Evolutionary conservation across 805 yeast genomes (phyloP).

Genomic region (Suhomyces emberorum): DNA sequence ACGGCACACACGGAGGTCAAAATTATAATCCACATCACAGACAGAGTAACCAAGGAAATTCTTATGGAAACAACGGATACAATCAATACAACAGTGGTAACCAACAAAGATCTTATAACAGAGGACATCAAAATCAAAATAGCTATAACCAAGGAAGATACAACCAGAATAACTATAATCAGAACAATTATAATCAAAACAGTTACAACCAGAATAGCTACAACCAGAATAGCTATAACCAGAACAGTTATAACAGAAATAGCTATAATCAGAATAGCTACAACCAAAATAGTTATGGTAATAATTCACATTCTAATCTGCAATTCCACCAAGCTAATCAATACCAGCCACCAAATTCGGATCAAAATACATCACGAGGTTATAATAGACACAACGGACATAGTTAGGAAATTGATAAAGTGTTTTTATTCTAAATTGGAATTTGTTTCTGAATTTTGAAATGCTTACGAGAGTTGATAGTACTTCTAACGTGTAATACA

Average conservation of each 20-base stretch:
- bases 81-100: constrained; percentile 5
- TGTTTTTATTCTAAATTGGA: too few relatives aligned
- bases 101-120: constrained; percentile 9
- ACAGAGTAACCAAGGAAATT: constrained; percentile 8
- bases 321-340: background rate
- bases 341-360: constrained; percentile 2
- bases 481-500: too few relatives aligned
- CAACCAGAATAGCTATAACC: constrained; percentile 4
- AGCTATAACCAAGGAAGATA: constrained; percentile 10
- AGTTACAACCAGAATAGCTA: constrained; percentile 6
- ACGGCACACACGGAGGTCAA: constrained; percentile 9
- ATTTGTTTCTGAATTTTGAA: too few relatives aligned
- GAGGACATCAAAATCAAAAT: constrained; percentile 11
- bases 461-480: too few relatives aligned
- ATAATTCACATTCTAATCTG: constrained; percentile 1
- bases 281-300: constrained; percentile 1
- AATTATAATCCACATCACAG: constrained; percentile 11
- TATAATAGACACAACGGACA: constrained; percentile 1
- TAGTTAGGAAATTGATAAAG: too few relatives aligned
- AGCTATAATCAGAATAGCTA: background rate
- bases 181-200: constrained; percentile 14
- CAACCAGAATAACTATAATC: constrained; percentile 9
- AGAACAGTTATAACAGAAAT: constrained; percentile 8
- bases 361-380: constrained; percentile 1
- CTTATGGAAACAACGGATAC: constrained; percentile 7